These are phyloP conservation scores for Stachybotrys elegans DNA, from an alignment of 2,329 filamentous ascomycete species.

Conservation along the genomic window DNA sequence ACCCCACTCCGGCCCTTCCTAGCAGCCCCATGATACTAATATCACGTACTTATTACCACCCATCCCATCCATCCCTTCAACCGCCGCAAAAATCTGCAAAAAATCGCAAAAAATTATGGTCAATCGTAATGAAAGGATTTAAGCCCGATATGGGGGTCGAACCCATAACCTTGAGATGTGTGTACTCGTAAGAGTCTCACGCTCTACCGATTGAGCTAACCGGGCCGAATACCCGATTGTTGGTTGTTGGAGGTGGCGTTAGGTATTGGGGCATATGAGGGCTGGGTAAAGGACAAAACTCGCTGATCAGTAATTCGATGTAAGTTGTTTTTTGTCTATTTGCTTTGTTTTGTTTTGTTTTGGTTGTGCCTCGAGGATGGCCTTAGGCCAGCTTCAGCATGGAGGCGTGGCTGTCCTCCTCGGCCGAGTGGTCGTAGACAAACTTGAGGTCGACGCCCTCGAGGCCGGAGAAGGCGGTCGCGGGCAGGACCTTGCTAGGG, in stretches of 20 bases:
- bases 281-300: too few relatives aligned
- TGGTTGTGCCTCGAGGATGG: too few relatives aligned
- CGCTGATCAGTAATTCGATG: too few relatives aligned
- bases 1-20: too few relatives aligned
- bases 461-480: constrained; percentile 46
- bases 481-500: constrained; percentile 46
- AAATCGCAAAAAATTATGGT: background rate
- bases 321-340: too few relatives aligned
- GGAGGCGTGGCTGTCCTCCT: constrained; percentile 28
- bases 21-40: too few relatives aligned
- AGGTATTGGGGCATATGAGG: too few relatives aligned
- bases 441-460: constrained; percentile 54
- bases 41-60: too few relatives aligned
- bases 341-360: too few relatives aligned
- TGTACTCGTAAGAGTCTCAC: constrained; percentile 51
- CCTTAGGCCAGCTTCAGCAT: too few relatives aligned
- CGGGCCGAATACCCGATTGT: constrained; percentile 2
- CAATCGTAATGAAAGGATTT: constrained; percentile 6
- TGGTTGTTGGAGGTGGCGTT: background rate
- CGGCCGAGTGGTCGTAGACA: constrained; percentile 31
- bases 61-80: too few relatives aligned
- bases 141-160: constrained; percentile 36
- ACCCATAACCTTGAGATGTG: constrained; percentile 48
- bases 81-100: too few relatives aligned
- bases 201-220: constrained; percentile 41